A percentile compares a stretch with the other conserved stretches of the same genome.
Conservation (phyloP, 805 yeast genomes). For the Danielia oregonensis region DNA sequence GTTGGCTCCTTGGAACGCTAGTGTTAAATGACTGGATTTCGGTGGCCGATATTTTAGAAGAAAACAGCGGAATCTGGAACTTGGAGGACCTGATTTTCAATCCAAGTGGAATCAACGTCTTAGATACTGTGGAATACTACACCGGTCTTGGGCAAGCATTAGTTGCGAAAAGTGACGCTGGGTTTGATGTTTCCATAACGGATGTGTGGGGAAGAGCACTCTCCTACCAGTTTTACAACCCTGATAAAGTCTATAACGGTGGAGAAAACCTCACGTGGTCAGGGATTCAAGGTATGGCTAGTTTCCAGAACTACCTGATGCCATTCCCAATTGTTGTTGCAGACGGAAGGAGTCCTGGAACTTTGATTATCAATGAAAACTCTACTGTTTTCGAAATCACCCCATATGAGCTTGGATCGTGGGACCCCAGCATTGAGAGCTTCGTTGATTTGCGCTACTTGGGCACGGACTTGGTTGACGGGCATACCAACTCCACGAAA, state of each 20-base stretch:
- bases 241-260: constrained; percentile 8
- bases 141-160: constrained; percentile 9
- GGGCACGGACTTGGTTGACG: constrained; percentile 26
- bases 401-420: constrained; percentile 40
- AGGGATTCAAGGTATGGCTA: constrained; percentile 18
- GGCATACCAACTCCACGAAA: constrained; percentile 10
- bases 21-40: constrained; percentile 36
- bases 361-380: constrained; percentile 52
- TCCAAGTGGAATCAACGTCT: constrained; percentile 60
- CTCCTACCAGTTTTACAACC: constrained; percentile 13
- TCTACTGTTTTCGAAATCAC: constrained; percentile 53
- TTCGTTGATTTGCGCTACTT: constrained; percentile 29
- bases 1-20: constrained; percentile 18
- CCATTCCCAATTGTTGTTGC: constrained; percentile 70
- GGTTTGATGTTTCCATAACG: constrained; percentile 12
- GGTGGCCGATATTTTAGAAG: constrained; percentile 26
- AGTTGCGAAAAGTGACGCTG: constrained; percentile 11
- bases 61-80: constrained; percentile 55
- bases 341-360: constrained; percentile 61
- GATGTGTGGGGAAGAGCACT: constrained; percentile 19
- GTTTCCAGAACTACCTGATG: constrained; percentile 40
- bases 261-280: constrained; percentile 23
- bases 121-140: constrained; percentile 37
- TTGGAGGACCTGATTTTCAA: constrained; percentile 55
- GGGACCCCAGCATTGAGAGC: constrained; percentile 36